Base-by-base conservation (phyloP, 2,329 filamentous ascomycete genomes). In the Ascochyta lentis region DNA sequence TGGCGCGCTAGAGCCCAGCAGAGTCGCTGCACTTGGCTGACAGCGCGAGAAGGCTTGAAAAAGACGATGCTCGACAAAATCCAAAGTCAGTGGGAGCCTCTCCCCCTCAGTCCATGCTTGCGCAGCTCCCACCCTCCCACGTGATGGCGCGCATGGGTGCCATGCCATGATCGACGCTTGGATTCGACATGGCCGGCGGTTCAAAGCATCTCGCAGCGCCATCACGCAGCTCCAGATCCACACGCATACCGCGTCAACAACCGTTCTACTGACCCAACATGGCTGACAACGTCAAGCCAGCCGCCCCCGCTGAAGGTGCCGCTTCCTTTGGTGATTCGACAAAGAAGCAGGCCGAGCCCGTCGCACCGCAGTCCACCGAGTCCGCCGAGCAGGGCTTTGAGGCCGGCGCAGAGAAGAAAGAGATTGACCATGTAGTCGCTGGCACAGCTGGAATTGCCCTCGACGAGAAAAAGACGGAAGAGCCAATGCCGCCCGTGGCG, bases 391-490 rank as follows among this genome's bases (percentile, higher is more conserved):
- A 61, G 37, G 50, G 58, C 38, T 24, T 47, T 23, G 56, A 61
- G 35, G 22, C 53, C 24, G 40, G 10, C 42, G 48, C 59, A 15
- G 60, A 69, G 16, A 58, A 62, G 41, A 52, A 61, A 13, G 56
- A 58, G 24, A 51, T 65, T 8, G 65, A 67, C 22, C 47, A 58
- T 13, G 52, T 65, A n/a, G 49, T 60, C 12, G 56, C 52, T 13
- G 63, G 49, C 16, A 53, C 66, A 35, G 58, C 65, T 29, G 57
- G 50, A 13, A 60, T 68, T 6, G 60, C 58, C 1, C 60, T 68
- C 23, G 56, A 57, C 26, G 46, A 60, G 39, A 55, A 64, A 41
- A 54, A 64, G 37, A 23, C 40, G 10, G 61, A 63, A 10, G 56
- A 58, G 15, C 50, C 60, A 8, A 56, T 59, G 41, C 58, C 58